Evolutionary conservation across 371 early-diverging fungal genomes (phyloP).

Genomic region (Mortierella sp.): DNA sequence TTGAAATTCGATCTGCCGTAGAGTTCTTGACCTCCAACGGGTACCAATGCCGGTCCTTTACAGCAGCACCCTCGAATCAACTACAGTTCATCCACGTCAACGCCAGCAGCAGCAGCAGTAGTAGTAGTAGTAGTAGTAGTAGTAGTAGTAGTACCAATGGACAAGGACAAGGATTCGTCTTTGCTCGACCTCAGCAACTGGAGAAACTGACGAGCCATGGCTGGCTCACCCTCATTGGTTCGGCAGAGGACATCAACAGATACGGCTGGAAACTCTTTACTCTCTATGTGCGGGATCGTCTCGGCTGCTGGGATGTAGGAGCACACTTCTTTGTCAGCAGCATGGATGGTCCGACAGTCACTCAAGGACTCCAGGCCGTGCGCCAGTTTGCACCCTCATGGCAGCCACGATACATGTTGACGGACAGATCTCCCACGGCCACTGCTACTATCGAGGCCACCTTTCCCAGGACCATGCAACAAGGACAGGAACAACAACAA

Average conservation of each 20-base stretch:
- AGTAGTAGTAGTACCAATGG: neutral
- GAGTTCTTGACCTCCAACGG: neutral
- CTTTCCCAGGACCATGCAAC: neutral
- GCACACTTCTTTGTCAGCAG: conserved; percentile 34
- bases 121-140: neutral
- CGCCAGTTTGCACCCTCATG: conserved; percentile 5
- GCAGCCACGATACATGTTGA: conserved; percentile 20
- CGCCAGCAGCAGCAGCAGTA: neutral
- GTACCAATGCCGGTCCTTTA: neutral
- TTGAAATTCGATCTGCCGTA: neutral
- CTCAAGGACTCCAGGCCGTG: conserved; percentile 22
- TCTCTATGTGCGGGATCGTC: conserved; percentile 22
- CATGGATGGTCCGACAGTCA: neutral
- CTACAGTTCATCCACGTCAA: neutral
- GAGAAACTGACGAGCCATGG: conserved; percentile 14
- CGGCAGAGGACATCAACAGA: conserved; percentile 18
- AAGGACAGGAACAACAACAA: conserved; percentile 11
- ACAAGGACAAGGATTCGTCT: conserved; percentile 18
- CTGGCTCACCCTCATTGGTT: conserved; percentile 26
- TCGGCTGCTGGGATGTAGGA: conserved; percentile 26
- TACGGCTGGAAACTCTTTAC: conserved; percentile 23
- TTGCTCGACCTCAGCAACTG: conserved; percentile 17
- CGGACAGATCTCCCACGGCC: conserved; percentile 12
- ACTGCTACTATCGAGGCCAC: conserved; percentile 13
- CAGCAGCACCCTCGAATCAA: neutral